Percentiles rank a stretch among this genome's conserved stretches.
Evolutionary conservation across 2,329 filamentous ascomycete species (phyloP).

Genomic region (Arthroderma sp.): DNA sequence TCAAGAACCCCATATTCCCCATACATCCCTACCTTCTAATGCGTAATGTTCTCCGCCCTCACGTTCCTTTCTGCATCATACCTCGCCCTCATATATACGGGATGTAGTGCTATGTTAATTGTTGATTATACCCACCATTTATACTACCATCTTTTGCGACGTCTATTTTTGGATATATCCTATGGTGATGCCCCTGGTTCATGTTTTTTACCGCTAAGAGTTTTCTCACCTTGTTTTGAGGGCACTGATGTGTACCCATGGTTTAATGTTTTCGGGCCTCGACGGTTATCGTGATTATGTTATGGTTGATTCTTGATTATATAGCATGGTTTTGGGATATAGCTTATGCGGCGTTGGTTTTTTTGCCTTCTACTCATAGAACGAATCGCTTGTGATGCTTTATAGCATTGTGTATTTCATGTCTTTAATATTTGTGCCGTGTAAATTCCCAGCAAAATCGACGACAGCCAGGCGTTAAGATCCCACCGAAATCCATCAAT

Average conservation of each 20-base stretch:
- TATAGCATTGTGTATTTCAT: neutral
- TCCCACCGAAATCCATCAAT: neutral
- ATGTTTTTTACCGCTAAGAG: neutral
- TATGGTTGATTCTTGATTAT: neutral
- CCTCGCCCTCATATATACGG: neutral
- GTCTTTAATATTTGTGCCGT: neutral
- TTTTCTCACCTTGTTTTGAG: neutral
- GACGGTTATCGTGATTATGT: neutral
- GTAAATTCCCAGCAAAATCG: neutral
- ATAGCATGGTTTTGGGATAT: conserved; percentile 1
- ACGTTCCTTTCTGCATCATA: neutral
- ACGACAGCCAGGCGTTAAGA: too few relatives aligned
- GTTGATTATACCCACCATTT: conserved; percentile 2
- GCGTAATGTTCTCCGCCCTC: neutral
- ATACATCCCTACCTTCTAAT: neutral
- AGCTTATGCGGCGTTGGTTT: neutral
- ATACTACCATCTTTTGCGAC: neutral
- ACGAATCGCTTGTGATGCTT: neutral
- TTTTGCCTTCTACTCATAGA: neutral
- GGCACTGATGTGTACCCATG: neutral
- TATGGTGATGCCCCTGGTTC: neutral
- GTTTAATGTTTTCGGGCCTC: neutral
- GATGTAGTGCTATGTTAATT: neutral
- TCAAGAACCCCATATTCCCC: neutral
- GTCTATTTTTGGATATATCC: neutral